Conservation (phyloP, 1,284 basidiomycete genomes). For the Trametes polyzona region DNA sequence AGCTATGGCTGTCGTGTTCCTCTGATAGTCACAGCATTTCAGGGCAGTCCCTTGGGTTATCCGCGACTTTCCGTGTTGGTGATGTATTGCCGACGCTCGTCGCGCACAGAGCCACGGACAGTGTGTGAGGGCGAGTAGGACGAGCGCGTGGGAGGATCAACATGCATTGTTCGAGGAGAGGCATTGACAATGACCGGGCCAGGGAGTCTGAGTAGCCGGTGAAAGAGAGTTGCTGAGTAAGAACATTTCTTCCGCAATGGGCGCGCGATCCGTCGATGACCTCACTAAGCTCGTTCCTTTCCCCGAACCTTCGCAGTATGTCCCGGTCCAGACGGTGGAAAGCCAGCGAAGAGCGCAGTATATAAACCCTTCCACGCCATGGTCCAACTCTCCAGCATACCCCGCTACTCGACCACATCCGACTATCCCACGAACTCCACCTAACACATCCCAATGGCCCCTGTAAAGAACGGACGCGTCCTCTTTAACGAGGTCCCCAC, state of each 20-base stretch:
- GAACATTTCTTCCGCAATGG: neutral
- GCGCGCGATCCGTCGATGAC: neutral
- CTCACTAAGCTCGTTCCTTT: neutral
- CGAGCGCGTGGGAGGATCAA: too few relatives aligned
- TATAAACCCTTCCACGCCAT: neutral
- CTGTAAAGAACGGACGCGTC: conserved; percentile 21
- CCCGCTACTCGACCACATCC: neutral
- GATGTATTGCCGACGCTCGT: too few relatives aligned
- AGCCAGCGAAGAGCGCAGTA: neutral
- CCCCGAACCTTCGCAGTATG: neutral
- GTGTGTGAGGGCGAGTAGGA: too few relatives aligned
- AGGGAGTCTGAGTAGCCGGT: neutral
- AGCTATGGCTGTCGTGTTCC: too few relatives aligned
- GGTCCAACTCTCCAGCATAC: neutral
- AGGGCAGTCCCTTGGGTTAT: too few relatives aligned
- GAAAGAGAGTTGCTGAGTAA: neutral
- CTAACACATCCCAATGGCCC: conserved; percentile 6
- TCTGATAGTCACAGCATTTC: too few relatives aligned
- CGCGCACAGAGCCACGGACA: too few relatives aligned
- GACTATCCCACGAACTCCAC: neutral
- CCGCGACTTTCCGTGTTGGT: too few relatives aligned
- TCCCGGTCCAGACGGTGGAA: too few relatives aligned
- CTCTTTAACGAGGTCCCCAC: conserved; percentile 25
- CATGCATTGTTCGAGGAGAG: too few relatives aligned
- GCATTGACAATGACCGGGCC: neutral